Base-by-base conservation (phyloP, 768 basidiomycete species). In the Podaxis sp. region DNA sequence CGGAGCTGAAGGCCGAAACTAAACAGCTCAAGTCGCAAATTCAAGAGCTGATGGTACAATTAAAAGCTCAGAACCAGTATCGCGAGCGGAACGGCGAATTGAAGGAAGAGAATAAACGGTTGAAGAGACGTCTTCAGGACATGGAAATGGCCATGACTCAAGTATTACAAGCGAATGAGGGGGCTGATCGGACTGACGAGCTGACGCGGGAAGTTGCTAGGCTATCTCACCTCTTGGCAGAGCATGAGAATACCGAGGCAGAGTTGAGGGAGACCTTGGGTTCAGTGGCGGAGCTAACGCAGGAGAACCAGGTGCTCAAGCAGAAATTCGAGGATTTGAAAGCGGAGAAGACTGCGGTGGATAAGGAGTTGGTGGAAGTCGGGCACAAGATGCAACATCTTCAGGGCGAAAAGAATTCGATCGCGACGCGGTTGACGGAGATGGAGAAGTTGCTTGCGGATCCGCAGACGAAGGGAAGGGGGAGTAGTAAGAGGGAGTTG, bases 371-470 rank as follows among this genome's bases (percentile, higher is more conserved):
- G 0, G 71, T 67, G 22, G 71, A 71, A 15, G 66, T 73, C 51
- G 67, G 66, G 52, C 51, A 62, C 46, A 67, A 66, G 22, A 63
- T 74, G 15, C 66, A 68, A 26, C 38, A 65, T 2, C 66, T 78
- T 57, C 69, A 70, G 19, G 54, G 66, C 52, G 74, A 77, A 58
- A 76, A 76, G 19, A 58, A 66, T 13, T 70, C 70, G 13, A 64
- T 78, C 17, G 69, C 68, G 17, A 67, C 63, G 13, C 71, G 77
- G 13, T 64, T 76, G 1, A 52, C 65, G 8, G 76, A 75, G 28
- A 75, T 80, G 70, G 70, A 69, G 60, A 72, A 68, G 24, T 66
- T 72, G 6, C 72, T 79, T 61, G 68, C 68, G n/a, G 53, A 70
- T 66, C 62, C 73, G 66, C 8, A 67, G 39, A 57, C 19, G 4